Evolutionary conservation across 2,329 filamentous ascomycete genomes (phyloP).

Genomic region (Monosporascus sp.): DNA sequence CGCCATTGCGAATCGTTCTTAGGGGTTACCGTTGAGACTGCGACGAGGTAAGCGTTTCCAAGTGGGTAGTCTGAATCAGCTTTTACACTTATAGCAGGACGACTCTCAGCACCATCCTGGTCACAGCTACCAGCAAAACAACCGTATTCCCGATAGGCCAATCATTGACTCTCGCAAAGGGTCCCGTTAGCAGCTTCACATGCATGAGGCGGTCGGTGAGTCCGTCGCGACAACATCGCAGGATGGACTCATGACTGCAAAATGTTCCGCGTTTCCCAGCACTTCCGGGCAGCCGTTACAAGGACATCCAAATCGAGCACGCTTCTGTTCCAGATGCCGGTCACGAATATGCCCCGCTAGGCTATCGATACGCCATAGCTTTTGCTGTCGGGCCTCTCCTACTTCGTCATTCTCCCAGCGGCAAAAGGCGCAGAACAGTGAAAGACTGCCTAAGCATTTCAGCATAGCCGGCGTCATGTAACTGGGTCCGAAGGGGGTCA

Average conservation of each 20-base stretch:
- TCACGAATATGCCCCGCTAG: too few species aligned
- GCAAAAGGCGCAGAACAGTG: too few species aligned
- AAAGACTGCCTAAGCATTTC: too few species aligned
- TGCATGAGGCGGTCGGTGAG: constrained; percentile 10
- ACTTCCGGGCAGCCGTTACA: too few species aligned
- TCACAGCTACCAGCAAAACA: constrained; percentile 3
- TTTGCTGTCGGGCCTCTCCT: too few species aligned
- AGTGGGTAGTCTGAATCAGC: neutral
- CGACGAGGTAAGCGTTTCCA: constrained; percentile 3
- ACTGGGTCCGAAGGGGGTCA: too few species aligned
- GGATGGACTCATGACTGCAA: neutral
- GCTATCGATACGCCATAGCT: too few species aligned
- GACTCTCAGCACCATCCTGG: constrained; percentile 3
- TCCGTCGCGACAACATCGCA: constrained; percentile 6
- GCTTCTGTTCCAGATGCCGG: too few species aligned
- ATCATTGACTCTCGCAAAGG: constrained; percentile 5
- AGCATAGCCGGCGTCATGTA: too few species aligned
- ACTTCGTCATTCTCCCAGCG: too few species aligned
- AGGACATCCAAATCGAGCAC: too few species aligned
- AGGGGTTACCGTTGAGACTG: constrained; percentile 2
- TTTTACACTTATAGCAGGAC: constrained; percentile 3
- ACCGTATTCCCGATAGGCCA: constrained; percentile 9
- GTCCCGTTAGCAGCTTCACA: constrained; percentile 12
- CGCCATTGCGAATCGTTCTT: constrained; percentile 10
- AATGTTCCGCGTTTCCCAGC: too few species aligned